Conservation (phyloP, 129 eudicot species). For the Centella asiatica region DNA sequence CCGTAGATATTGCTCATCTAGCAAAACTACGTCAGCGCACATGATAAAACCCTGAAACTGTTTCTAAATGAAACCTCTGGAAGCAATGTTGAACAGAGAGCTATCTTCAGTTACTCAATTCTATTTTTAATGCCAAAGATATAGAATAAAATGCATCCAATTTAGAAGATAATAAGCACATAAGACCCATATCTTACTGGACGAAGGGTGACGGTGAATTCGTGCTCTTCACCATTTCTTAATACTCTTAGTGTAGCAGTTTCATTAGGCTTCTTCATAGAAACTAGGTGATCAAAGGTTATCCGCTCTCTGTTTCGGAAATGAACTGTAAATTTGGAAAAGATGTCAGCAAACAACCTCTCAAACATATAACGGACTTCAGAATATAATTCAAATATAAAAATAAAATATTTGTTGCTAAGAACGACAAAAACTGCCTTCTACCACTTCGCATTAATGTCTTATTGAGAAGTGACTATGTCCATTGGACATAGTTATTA, state of each 20-base stretch:
- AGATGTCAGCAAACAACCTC: background rate
- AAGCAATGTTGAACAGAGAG: too few relatives aligned
- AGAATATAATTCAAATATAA: background rate
- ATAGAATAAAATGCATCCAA: background rate
- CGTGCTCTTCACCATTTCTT: constrained; percentile 76
- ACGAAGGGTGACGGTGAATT: constrained; percentile 43
- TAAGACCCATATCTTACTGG: constrained; percentile 57
- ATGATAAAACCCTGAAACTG: background rate
- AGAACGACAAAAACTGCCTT: too few relatives aligned
- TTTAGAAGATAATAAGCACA: background rate
- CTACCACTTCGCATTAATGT: too few relatives aligned
- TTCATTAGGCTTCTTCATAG: constrained; percentile 97
- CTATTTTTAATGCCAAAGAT: background rate
- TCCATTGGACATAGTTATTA: too few relatives aligned
- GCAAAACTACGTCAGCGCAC: too few relatives aligned
- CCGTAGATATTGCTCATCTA: too few relatives aligned
- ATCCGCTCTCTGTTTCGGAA: constrained; percentile 90
- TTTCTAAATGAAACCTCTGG: background rate
- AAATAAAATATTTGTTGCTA: too few relatives aligned
- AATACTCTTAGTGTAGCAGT: constrained; percentile 64
- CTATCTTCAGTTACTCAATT: background rate
- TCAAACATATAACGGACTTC: background rate
- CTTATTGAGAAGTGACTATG: too few relatives aligned
- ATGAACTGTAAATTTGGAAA: constrained; percentile 51
- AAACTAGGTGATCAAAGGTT: constrained; percentile 89